These are phyloP conservation scores for Salvia splendens DNA, from an alignment of 257 asterid genomes.

Conservation along the genomic window DNA sequence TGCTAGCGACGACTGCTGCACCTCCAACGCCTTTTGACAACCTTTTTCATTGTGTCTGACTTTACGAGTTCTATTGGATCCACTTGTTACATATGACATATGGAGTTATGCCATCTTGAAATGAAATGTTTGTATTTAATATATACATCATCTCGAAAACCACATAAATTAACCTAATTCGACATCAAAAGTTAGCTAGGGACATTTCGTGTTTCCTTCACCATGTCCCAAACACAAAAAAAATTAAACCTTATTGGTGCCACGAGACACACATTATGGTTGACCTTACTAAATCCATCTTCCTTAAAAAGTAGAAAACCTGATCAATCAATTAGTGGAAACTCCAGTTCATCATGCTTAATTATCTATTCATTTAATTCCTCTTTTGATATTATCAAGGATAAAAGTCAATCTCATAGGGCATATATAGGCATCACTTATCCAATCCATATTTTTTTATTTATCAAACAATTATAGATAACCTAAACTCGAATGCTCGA, in stretches of 20 bases:
- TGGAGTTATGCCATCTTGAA: no score
- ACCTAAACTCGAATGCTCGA: no score
- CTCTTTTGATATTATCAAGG: not conserved
- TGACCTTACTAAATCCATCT: slow-evolving; percentile 19
- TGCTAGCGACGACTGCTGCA: no score
- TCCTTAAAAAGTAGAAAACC: slow-evolving; percentile 20
- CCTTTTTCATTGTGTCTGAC: no score
- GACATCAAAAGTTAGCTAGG: not conserved
- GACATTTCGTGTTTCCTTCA: slow-evolving; percentile 33
- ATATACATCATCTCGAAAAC: not conserved
- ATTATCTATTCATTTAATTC: not conserved
- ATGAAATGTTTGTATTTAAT: no score
- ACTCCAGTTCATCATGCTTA: slow-evolving; percentile 8
- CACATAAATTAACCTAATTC: not conserved
- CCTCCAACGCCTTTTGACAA: no score
- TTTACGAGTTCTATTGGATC: no score
- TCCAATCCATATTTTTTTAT: not conserved
- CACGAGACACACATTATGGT: slow-evolving; percentile 12
- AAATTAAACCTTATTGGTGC: slow-evolving; percentile 11
- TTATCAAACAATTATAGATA: no score
- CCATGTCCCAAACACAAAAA: slow-evolving; percentile 11
- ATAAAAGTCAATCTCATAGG: slow-evolving; percentile 18
- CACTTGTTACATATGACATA: no score
- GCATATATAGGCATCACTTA: slow-evolving; percentile 4
- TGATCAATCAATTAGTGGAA: slow-evolving; percentile 29